Conservation (phyloP, 257 asterid genomes). For the Verbascum thapsus region DNA sequence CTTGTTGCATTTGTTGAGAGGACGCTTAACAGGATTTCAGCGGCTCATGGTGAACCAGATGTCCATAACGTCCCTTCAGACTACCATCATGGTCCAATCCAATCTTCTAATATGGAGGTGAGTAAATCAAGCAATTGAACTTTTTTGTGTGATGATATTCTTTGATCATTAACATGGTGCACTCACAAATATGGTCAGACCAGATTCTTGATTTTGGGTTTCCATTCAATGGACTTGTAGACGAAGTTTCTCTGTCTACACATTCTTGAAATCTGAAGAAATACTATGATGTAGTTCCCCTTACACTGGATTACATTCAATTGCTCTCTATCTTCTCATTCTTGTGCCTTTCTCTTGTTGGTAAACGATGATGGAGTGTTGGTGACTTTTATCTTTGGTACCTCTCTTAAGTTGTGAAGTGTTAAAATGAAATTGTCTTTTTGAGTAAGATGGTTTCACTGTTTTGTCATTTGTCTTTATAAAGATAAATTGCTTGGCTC, state of each 20-base stretch:
- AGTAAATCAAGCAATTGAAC: constrained; percentile 21
- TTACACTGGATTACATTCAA: neutral
- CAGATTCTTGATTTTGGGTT: constrained; percentile 9
- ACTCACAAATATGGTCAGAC: constrained; percentile 3
- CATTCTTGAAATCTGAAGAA: neutral
- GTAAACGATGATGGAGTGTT: neutral
- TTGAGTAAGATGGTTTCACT: neutral
- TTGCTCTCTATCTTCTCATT: too few species aligned
- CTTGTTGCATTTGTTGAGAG: constrained; percentile 72
- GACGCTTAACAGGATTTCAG: constrained; percentile 69
- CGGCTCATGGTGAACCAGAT: constrained; percentile 70
- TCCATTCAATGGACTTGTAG: constrained; percentile 8
- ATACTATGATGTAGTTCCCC: constrained; percentile 9
- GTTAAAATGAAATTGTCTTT: neutral
- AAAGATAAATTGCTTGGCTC: neutral
- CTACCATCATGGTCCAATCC: constrained; percentile 52
- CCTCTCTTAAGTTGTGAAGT: neutral
- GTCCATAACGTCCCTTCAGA: constrained; percentile 54
- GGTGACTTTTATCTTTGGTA: neutral
- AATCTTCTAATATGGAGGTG: constrained; percentile 70
- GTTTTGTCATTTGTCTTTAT: neutral
- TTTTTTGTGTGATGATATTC: neutral
- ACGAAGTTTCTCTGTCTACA: constrained; percentile 14
- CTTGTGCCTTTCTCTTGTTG: constrained; percentile 4
- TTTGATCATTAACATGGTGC: neutral